Evolutionary conservation across 306 rosid species (phyloP), one percentile per base, ranked within the genome.

Genomic region (Astragalus glycyphyllos): DNA sequence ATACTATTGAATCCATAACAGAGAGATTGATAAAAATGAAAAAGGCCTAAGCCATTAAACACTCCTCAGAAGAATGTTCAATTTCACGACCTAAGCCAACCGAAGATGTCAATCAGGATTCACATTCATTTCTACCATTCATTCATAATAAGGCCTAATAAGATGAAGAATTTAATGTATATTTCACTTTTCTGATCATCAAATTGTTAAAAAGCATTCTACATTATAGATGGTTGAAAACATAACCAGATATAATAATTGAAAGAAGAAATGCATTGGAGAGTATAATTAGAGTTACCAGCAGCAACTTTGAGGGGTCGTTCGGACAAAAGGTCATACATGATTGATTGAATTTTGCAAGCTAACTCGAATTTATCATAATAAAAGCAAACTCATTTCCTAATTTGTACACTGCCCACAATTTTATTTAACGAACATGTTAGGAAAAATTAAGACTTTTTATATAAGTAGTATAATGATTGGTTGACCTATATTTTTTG

Each of bases 21-120:
- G n/a, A n/a, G n/a, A n/a, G n/a, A n/a, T n/a, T n/a, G n/a, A n/a
- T n/a, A n/a, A n/a, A n/a, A n/a, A n/a, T n/a, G n/a, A n/a, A n/a
- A n/a, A n/a, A n/a, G n/a, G n/a, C n/a, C n/a, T n/a, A n/a, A n/a
- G n/a, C n/a, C n/a, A n/a, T n/a, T n/a, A n/a, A n/a, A n/a, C n/a
- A n/a, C n/a, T 95, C 99, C 66, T 91, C 96, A 0, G 82, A 26
- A 26, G 31, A 81, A 71, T 1, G 51, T 44, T 94, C 97, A 38
- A 4, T 51, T 68, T 82, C 89, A 17, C 13, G 62, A 69, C 78
- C 97, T 90, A 53, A 40, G 37, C 23, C 23, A 20, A 51, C 61
- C 71, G 16, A 75, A 67, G 23, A 20, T 20, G 23, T 20, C 23
- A 20, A 20, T 20, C 23, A 20, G 23, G 23, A 20, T 20, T 20